Base-by-base conservation (phyloP, 768 basidiomycete species). In the Leccinum disarticulatum region DNA sequence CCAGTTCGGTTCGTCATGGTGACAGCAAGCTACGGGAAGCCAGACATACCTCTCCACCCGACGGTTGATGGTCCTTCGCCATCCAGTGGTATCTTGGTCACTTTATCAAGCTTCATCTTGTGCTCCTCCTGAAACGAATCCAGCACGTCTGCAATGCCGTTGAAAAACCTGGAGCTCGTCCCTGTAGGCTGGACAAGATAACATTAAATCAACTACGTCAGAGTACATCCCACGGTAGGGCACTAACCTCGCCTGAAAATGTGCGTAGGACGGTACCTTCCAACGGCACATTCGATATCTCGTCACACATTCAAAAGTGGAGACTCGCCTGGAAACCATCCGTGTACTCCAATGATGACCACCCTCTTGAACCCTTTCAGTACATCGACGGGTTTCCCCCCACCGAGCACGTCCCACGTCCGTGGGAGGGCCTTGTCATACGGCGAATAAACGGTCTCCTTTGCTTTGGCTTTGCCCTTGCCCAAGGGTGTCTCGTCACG, bases 31-130 rank as follows among this genome's bases (percentile, higher is more conserved):
- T 28, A 27, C 36, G 48, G 7, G 3, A 13, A 27, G n/a, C 19
- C 43, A 56, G 4, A 73, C 80, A 52, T 64, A 90, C 90, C 79
- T 89, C 43, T 88, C 85, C 7, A 97, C 93, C 10, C 96, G 82
- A 56, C 82, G 79, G 54, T 85, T 85, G 50, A 98, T 94, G 1
- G 89, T 94, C 3, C 96, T 68, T 98, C 94, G 0, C 97, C 97
- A 70, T 98, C 97, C 28, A 99, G 78, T 7, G 95, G 90, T 59
- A 98, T 91, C 86, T n/a, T 78, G 74, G 74, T 91, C 74, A 64
- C 80, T 74, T 59, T 77, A 65, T 68, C 66, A 9, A 73, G 58
- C 35, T 65, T 72, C 13, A 68, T 66, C 6, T 68, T 60, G 33
- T 75, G 74, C 48, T 63, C 63, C 31, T 65, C 67, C 65, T 87